A percentile compares a stretch with the other conserved stretches of the same genome.
Conservation (phyloP, 768 basidiomycete species). For the Trametes gibbosa region DNA sequence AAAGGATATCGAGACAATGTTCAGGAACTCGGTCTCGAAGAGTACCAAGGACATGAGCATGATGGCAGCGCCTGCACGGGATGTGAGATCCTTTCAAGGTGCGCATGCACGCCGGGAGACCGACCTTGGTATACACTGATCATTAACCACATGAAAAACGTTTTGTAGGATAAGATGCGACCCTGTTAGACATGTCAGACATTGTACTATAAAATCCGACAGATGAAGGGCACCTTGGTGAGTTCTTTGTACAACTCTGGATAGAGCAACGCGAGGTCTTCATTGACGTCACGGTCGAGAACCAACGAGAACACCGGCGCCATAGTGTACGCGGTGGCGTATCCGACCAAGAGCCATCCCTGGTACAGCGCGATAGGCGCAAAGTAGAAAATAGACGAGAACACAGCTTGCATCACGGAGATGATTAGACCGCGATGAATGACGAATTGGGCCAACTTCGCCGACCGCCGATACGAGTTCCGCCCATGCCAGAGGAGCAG, state of each 20-base stretch:
- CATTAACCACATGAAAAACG: conserved; percentile 97
- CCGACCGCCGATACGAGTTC: conserved; percentile 96
- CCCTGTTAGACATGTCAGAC: conserved; percentile 51
- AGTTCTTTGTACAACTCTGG: conserved; percentile 98
- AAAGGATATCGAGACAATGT: conserved; percentile 98
- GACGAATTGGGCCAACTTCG: conserved; percentile 97
- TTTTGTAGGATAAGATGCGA: conserved; percentile 92
- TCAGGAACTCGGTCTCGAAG: conserved; percentile 96
- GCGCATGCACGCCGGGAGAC: conserved; percentile 3
- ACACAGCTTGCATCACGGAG: conserved; percentile 96
- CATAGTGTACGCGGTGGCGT: conserved; percentile 97
- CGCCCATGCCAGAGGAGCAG: conserved; percentile 98
- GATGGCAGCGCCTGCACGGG: conserved; percentile 78
- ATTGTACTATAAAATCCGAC: too few relatives aligned
- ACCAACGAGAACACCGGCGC: conserved; percentile 97
- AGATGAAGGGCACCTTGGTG: conserved; percentile 65
- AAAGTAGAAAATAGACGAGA: conserved; percentile 90
- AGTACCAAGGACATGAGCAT: conserved; percentile 97
- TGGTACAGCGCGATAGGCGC: conserved; percentile 97
- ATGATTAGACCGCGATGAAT: conserved; percentile 97
- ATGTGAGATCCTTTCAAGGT: background rate
- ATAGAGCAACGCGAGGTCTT: conserved; percentile 91
- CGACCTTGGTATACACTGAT: conserved; percentile 96
- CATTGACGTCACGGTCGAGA: conserved; percentile 91
- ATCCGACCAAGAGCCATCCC: conserved; percentile 96